phyloP scores from a whole-genome alignment of 2,329 filamentous ascomycete species.

The Knufia fluminis region DNA sequence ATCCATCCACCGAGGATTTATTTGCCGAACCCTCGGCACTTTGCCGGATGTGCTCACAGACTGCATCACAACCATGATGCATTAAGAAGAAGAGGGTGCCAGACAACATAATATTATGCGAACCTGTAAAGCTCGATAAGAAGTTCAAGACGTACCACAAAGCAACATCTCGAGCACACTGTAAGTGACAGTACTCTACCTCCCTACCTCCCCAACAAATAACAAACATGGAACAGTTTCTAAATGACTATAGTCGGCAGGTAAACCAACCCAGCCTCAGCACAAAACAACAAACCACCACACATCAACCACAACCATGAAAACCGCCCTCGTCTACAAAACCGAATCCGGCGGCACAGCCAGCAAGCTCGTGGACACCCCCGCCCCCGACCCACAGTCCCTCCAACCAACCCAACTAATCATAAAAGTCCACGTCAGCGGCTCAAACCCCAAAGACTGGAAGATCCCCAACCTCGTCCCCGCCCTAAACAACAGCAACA shows the following conservation, averaged over 20 bases:
- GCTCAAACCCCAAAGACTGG: conserved; percentile 44
- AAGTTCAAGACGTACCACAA: too few species aligned
- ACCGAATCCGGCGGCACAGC: conserved; percentile 3
- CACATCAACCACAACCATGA: not conserved
- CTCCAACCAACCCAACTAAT: conserved; percentile 28
- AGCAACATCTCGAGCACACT: too few species aligned
- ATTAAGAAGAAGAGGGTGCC: too few species aligned
- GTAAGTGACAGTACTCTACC: too few species aligned
- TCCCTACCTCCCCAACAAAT: too few species aligned
- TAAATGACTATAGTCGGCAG: too few species aligned
- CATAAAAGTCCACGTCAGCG: conserved; percentile 34
- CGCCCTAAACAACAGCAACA: conserved; percentile 27
- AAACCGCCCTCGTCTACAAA: not conserved
- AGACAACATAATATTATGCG: too few species aligned
- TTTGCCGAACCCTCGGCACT: not conserved
- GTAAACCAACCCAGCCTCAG: too few species aligned
- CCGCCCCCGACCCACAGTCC: conserved; percentile 32
- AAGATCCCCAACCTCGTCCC: conserved; percentile 17
- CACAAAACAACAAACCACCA: not conserved
- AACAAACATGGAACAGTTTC: too few species aligned
- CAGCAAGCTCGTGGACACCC: conserved; percentile 34
- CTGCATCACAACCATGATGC: too few species aligned
- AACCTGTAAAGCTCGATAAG: too few species aligned
- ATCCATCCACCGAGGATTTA: too few species aligned
- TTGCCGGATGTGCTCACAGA: not conserved